Conservation (phyloP, 139 green algal genomes). For the Picochlorum sp. region DNA sequence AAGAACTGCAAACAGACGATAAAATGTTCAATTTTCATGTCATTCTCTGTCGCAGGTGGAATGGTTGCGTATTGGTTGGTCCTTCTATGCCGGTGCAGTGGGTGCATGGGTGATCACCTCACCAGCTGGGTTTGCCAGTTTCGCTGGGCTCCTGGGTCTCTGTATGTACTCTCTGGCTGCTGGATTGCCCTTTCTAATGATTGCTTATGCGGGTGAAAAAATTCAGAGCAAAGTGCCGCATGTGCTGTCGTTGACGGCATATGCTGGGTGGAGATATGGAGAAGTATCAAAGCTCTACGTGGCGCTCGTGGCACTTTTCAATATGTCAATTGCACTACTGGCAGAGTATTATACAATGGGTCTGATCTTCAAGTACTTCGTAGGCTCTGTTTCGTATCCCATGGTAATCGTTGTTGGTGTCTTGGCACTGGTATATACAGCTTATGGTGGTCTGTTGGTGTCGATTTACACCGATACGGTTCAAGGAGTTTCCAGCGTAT, state of each 20-base stretch:
- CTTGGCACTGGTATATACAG: conserved; percentile 50
- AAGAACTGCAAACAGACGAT: no score
- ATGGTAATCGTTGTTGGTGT: conserved; percentile 62
- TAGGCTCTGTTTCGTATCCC: conserved; percentile 35
- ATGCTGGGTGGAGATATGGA: conserved; percentile 49
- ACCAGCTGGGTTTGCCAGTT: conserved; percentile 30
- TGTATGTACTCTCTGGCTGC: conserved; percentile 52
- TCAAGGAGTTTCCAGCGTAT: conserved; percentile 35
- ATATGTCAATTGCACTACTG: conserved; percentile 54
- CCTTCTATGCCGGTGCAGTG: conserved; percentile 55
- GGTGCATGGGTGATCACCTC: conserved; percentile 62
- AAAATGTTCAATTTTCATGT: no score
- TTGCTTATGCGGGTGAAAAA: conserved; percentile 34
- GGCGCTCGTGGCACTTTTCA: conserved; percentile 46
- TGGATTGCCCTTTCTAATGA: conserved; percentile 58
- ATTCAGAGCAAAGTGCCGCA: conserved; percentile 36
- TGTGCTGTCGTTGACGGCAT: conserved; percentile 61
- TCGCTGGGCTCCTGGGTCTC: conserved; percentile 53
- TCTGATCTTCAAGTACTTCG: conserved; percentile 46
- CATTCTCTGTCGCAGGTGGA: no score
- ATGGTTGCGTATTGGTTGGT: conserved; percentile 40
- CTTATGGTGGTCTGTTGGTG: conserved; percentile 52
- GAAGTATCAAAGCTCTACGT: conserved; percentile 35
- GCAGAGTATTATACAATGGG: conserved; percentile 60
- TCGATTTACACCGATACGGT: conserved; percentile 71